Percentiles rank a stretch among this genome's conserved stretches.
phyloP scores from a whole-genome alignment of 208 protist species.

The Crithidia bombi region DNA sequence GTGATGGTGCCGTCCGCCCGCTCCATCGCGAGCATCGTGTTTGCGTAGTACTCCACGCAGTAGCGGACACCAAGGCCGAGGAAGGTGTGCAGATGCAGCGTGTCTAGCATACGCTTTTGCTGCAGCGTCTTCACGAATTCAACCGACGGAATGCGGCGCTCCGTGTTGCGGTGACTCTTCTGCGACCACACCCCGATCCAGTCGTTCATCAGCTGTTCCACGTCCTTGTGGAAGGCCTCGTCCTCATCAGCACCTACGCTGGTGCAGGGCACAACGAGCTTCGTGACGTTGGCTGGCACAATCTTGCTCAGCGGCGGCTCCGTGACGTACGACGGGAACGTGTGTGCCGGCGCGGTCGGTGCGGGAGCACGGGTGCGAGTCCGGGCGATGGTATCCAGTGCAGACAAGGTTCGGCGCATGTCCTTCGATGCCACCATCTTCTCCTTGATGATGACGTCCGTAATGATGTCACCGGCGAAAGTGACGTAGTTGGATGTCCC shows the following conservation, averaged over 20 bases:
- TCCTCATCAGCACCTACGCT: conserved; percentile 49
- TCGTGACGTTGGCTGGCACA: conserved; percentile 43
- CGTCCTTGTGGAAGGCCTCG: conserved; percentile 48
- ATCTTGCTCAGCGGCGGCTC: conserved; percentile 63
- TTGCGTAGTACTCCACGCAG: conserved; percentile 92
- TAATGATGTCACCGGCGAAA: conserved; percentile 83
- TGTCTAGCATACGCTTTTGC: conserved; percentile 84
- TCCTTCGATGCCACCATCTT: conserved; percentile 65
- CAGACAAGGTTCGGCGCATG: conserved; percentile 69
- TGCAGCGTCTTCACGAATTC: conserved; percentile 85
- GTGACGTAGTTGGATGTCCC: conserved; percentile 47
- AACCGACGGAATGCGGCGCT: conserved; percentile 60
- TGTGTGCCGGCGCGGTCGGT: conserved; percentile 24
- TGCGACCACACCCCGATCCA: conserved; percentile 75
- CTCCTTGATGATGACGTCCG: conserved; percentile 80
- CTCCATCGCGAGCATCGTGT: conserved; percentile 74
- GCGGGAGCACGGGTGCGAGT: conserved; percentile 36
- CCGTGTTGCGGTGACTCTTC: conserved; percentile 43
- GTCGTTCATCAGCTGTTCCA: conserved; percentile 73
- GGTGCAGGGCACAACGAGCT: conserved; percentile 61
- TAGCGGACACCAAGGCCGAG: conserved; percentile 83
- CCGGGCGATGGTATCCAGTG: conserved; percentile 72
- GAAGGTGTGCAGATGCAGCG: conserved; percentile 77
- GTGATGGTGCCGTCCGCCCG: conserved; percentile 45
- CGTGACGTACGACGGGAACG: conserved; percentile 40